phyloP scores from a whole-genome alignment of 2,329 filamentous ascomycete species.

The Catunica adiposa region DNA sequence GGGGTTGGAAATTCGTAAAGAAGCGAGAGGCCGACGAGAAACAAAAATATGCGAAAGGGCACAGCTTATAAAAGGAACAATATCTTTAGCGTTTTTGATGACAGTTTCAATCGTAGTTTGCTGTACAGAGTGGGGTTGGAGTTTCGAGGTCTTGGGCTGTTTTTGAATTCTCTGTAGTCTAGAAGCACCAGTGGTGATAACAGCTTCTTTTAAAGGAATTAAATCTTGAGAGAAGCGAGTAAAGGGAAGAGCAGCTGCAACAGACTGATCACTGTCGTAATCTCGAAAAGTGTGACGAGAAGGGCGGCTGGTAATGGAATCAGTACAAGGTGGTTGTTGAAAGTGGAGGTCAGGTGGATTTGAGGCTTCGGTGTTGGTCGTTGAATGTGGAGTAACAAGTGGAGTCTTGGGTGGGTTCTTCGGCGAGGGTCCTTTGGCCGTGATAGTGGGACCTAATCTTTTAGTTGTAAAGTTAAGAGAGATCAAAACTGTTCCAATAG shows the following conservation, averaged over 20 bases:
- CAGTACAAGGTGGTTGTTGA: neutral
- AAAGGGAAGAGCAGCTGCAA: conserved; percentile 5
- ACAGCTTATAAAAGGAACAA: conserved; percentile 5
- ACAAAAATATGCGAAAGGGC: conserved; percentile 4
- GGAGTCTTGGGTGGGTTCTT: neutral
- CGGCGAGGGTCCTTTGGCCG: neutral
- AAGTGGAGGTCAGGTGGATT: neutral
- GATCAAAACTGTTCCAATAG: conserved; percentile 3
- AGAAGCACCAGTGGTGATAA: neutral
- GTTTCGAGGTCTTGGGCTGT: neutral
- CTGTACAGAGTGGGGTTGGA: neutral
- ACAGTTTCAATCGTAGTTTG: neutral
- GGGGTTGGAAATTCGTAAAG: conserved; percentile 15
- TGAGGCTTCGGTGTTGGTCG: neutral
- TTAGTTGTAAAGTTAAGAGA: conserved; percentile 3
- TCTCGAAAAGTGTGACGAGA: neutral
- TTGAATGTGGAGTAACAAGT: conserved; percentile 6
- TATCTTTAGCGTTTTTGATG: neutral
- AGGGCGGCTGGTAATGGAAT: neutral
- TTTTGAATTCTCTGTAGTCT: neutral
- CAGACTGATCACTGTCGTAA: neutral
- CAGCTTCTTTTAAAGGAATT: conserved; percentile 4
- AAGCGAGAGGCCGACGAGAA: neutral
- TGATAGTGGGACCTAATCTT: neutral
- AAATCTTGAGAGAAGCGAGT: conserved; percentile 10